These are phyloP conservation scores for Sinapis alba DNA, from an alignment of 441 rosid species.

Conservation along the genomic window DNA sequence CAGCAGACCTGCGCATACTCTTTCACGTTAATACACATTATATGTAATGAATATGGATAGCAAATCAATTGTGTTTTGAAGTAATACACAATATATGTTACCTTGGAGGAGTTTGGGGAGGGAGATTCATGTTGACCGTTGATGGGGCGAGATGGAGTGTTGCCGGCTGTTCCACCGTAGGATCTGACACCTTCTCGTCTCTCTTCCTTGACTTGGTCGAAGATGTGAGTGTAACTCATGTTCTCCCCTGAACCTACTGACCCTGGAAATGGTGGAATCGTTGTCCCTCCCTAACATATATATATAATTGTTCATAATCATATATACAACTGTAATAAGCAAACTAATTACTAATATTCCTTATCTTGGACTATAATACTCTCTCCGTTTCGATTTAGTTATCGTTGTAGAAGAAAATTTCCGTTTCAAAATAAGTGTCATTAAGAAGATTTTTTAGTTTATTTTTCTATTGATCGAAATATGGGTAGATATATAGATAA, in stretches of 20 bases:
- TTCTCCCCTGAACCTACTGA: slow-evolving; percentile 27
- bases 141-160: slow-evolving; percentile 37
- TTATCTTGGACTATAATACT: background rate
- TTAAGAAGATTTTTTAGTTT: too few species aligned
- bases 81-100: background rate
- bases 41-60: background rate
- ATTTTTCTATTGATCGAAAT: too few species aligned
- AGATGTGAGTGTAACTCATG: slow-evolving; percentile 40
- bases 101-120: slow-evolving; percentile 14
- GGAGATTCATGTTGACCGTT: slow-evolving; percentile 23
- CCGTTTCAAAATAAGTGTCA: too few species aligned
- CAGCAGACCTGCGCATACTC: slow-evolving; percentile 60
- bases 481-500: too few species aligned
- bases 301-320: background rate
- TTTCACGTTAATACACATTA: background rate
- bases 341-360: background rate
- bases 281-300: slow-evolving; percentile 18
- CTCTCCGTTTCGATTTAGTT: too few species aligned
- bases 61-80: background rate
- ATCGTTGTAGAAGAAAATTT: too few species aligned
- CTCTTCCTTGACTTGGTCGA: slow-evolving; percentile 42
- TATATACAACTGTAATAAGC: background rate
- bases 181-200: slow-evolving; percentile 34
- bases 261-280: slow-evolving; percentile 44
- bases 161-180: slow-evolving; percentile 19